Percentiles rank a stretch among this genome's conserved stretches.
Evolutionary conservation across 768 basidiomycete genomes (phyloP).

Genomic region (Podaxis sp.): DNA sequence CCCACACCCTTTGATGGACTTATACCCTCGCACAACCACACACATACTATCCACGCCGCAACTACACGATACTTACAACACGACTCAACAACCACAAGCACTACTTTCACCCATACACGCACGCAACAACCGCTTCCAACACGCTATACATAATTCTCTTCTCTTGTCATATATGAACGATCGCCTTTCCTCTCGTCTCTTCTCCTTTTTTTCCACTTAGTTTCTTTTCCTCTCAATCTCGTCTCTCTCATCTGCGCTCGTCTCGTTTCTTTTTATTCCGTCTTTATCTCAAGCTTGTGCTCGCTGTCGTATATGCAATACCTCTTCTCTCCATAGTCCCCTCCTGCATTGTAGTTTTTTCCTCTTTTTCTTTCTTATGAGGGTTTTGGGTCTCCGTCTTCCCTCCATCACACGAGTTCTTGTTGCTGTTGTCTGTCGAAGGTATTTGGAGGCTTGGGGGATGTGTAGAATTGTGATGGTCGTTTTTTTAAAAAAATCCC

Average conservation of each 20-base stretch:
- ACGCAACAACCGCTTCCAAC: background rate
- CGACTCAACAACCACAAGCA: background rate
- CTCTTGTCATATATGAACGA: background rate
- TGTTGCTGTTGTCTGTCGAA: background rate
- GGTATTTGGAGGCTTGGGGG: no score
- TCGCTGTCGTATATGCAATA: slow-evolving; percentile 1
- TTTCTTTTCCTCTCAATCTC: background rate
- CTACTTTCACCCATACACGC: background rate
- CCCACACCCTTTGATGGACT: background rate
- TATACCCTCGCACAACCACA: background rate
- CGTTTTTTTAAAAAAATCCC: background rate
- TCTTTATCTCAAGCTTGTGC: background rate
- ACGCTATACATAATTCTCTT: background rate
- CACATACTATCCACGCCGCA: background rate
- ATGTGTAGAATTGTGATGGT: no score
- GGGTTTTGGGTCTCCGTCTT: background rate
- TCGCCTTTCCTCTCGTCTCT: background rate
- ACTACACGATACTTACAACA: background rate
- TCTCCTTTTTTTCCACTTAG: background rate
- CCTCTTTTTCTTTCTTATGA: background rate
- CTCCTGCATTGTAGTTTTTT: background rate
- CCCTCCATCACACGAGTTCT: background rate
- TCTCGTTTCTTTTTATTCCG: background rate
- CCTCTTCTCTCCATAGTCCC: background rate
- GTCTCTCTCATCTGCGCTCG: background rate